Conservation (phyloP, 805 yeast species). For the Yamadazyma nakazawae region DNA sequence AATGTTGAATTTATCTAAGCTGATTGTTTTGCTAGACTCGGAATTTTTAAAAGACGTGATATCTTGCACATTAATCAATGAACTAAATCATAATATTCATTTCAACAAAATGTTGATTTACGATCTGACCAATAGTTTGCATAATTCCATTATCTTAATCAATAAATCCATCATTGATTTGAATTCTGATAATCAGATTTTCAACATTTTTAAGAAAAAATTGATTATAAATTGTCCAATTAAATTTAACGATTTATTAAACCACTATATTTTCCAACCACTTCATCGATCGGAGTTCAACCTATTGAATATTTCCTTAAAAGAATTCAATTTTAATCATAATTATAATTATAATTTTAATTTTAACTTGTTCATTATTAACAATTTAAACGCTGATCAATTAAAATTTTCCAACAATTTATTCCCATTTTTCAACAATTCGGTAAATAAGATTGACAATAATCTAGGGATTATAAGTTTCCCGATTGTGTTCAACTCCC, state of each 20-base stretch:
- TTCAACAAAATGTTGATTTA: slow-evolving; percentile 23
- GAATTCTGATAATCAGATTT: slow-evolving; percentile 18
- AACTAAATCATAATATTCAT: slow-evolving; percentile 23
- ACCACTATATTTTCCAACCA: slow-evolving; percentile 39
- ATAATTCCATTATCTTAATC: slow-evolving; percentile 51
- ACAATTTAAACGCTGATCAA: slow-evolving; percentile 9
- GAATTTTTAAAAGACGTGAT: slow-evolving; percentile 25
- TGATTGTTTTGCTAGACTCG: slow-evolving; percentile 19
- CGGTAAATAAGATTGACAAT: slow-evolving; percentile 36
- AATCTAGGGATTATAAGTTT: slow-evolving; percentile 50
- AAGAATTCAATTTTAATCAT: slow-evolving; percentile 38
- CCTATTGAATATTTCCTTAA: slow-evolving; percentile 42
- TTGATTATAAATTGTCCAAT: slow-evolving; percentile 49
- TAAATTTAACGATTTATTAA: slow-evolving; percentile 48
- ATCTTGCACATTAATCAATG: slow-evolving; percentile 33
- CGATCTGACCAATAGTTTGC: slow-evolving; percentile 42
- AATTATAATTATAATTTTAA: slow-evolving; percentile 10
- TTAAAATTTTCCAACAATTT: slow-evolving; percentile 16
- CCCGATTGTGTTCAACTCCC: slow-evolving; percentile 44
- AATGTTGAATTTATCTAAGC: slow-evolving; percentile 26
- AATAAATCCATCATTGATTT: slow-evolving; percentile 29
- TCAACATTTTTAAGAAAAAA: slow-evolving; percentile 46
- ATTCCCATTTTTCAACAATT: slow-evolving; percentile 13
- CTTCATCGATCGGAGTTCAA: slow-evolving; percentile 40
- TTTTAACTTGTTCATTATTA: slow-evolving; percentile 8